Evolutionary conservation across 208 protist species (phyloP), one percentile per base, ranked within the genome.

Genomic region (Wallacemonas sp.): DNA sequence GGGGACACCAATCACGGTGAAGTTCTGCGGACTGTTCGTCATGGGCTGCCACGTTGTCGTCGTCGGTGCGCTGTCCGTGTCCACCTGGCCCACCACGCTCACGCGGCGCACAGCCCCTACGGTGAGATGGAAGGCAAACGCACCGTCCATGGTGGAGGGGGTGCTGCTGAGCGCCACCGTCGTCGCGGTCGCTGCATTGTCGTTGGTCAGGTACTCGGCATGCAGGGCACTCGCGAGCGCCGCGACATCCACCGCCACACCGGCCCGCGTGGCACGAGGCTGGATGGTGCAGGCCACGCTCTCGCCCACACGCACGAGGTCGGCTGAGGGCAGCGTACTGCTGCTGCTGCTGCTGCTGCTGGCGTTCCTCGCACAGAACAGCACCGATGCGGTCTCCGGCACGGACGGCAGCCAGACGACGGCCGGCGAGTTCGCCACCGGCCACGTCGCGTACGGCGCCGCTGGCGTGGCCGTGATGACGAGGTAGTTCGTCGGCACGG

Each of bases 1-100:
- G 11, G 89, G 86, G n/a, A 82, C 70, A 12, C 84, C 87, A 65
- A 95, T 72, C 18, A 95, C 72, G 36, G 68, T 77, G 64, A 87
- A 90, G 32, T 36, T 49, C 57, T 77, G 38, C 10, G 89, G 89
- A 57, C 89, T 95, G 57, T 83, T 86, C 49, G 65, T 67, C 84
- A 91, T 90, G 20, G 68, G 22, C 31, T 41, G 18, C 70, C 76
- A 82, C 57, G 62, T 50, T n/a, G 18, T 65, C 20, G 3, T 48
- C 20, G 28, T 20, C 16, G 20, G 44, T 55, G 28, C 66, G 41
- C 49, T 64, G 22, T 14, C 55, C 31, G 50, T 36, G 11, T 28
- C 50, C 23, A 91, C 79, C 22, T 69, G 62, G 33, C 82, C 89
- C 5, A 64, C 39, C 26, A 95, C 76, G 16, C 69, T 46, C 33